These are phyloP conservation scores for Penicillium sp. DNA, from an alignment of 2,329 filamentous ascomycete species.

Conservation along the genomic window DNA sequence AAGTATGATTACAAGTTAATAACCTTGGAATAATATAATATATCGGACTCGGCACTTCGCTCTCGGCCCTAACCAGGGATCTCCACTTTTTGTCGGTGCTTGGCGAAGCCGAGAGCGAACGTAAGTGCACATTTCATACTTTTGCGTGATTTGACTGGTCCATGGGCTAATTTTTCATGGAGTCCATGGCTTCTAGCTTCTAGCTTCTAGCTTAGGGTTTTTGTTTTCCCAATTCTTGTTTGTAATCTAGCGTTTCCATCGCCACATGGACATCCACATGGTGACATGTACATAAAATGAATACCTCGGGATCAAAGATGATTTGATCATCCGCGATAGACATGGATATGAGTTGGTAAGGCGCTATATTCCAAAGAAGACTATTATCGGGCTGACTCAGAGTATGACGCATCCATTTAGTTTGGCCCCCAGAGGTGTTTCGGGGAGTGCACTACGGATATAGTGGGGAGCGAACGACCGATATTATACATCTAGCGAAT, in stretches of 20 bases:
- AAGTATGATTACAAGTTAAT: no score
- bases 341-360: neutral
- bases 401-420: neutral
- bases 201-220: no score
- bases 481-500: neutral
- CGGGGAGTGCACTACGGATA: neutral
- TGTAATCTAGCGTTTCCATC: neutral
- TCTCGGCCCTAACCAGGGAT: neutral
- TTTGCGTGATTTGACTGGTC: neutral
- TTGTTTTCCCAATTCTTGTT: neutral
- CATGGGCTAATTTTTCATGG: neutral
- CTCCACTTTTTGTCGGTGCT: neutral
- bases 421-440: neutral
- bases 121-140: neutral
- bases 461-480: constrained; percentile 1
- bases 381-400: neutral
- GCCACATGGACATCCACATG: neutral
- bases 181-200: neutral
- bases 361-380: neutral
- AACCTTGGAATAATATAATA: no score
- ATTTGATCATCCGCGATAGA: neutral
- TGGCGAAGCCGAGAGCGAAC: neutral
- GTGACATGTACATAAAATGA: neutral
- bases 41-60: neutral
- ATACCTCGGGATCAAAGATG: neutral